Base-by-base conservation (phyloP, 495 filamentous ascomycete genomes). In the Penicillium subrubescens region DNA sequence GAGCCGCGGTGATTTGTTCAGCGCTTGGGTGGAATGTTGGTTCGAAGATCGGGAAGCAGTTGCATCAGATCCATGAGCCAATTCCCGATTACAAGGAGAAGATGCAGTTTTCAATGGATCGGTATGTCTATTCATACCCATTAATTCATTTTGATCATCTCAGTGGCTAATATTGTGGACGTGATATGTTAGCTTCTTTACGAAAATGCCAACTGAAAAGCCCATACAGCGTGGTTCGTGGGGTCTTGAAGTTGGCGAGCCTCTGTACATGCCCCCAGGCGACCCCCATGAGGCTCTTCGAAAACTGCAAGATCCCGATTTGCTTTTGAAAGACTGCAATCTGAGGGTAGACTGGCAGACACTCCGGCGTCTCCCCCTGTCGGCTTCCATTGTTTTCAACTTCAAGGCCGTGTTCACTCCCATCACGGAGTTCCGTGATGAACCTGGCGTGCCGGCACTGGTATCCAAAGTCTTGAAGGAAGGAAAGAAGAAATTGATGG, bases 281-380 rank as follows among this genome's bases (percentile, higher is more conserved):
- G 83, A 93, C 67, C 88, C 89, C 0, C 88, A 93, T 60, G 87
- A 86, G 67, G 67, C 74, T 41, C 75, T 84, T 56, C 84, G 90
- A 23, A 66, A 78, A 10, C 63, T 70, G 1, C 92, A 94, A 68
- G 73, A 86, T 52, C 76, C 84, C 2, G 66, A 81, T 8, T 75
- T 95, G 7, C 74, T 70, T 8, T 67, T 89, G n/a, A 79, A 83
- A 0, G 85, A 91, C 25, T 81, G 90, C 66, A 76, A 89, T 60
- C 83, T 97, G 15, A 86, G 93, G n/a, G 92, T 95, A 3, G 93
- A 97, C 73, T 95, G 92, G 91, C 93, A 97, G 76, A 97, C 93
- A 0, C 82, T 97, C 19, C 87, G 93, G 14, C 85, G 93, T 29
- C 79, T 97, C 1, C 93, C 93, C 2, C 75, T 97, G 5, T 90